Base-by-base conservation (phyloP, 805 yeast species). In the Monosporozyma aquatica region DNA sequence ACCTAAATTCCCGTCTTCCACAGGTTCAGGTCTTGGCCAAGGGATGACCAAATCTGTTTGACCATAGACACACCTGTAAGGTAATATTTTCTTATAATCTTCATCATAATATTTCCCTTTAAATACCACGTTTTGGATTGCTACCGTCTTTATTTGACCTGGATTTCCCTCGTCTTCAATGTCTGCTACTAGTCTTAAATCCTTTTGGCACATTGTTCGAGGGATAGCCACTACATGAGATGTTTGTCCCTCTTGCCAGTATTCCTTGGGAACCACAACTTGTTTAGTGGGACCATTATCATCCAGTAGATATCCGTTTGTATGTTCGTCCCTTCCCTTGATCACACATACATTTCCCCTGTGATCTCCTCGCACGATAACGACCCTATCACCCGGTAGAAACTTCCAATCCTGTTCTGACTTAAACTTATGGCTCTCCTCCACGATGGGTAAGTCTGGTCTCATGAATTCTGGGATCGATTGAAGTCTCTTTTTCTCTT, bases 171-270 rank as follows among this genome's bases (percentile, higher is more conserved):
- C 86, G 49, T 80, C 80, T 41, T 70, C 76, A 38, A 85, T 72
- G 48, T 82, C 83, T 20, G 90, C 89, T 2, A 90, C 92, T 39
- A 90, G 72, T 56, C 80, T 79, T 44, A 89, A 66, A 49, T 80
- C 76, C 20, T 68, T 66, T 47, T 74, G 71, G 28, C 76, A 74
- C 23, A 85, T 71, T 5, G 80, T 72, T 29, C 66, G 67, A 29
- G 95, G 95, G 54, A 75, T 74, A 27, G 80, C 80, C 20, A 81
- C 68, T 35, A 86, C 76, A 51, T 86, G 90, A 34, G 82, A 74
- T 18, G 69, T 70, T 57, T 83, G 92, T 27, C 81, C 80, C 35
- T 75, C 78, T 30, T 73, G 69, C 94, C 95, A 85, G 52, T 74
- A 71, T 40, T 70, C 68, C 52, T 77, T 78, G 22, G 96, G 95